These are phyloP conservation scores for Anisodus tanguticus DNA, from an alignment of 257 asterid genomes.

Conservation along the genomic window DNA sequence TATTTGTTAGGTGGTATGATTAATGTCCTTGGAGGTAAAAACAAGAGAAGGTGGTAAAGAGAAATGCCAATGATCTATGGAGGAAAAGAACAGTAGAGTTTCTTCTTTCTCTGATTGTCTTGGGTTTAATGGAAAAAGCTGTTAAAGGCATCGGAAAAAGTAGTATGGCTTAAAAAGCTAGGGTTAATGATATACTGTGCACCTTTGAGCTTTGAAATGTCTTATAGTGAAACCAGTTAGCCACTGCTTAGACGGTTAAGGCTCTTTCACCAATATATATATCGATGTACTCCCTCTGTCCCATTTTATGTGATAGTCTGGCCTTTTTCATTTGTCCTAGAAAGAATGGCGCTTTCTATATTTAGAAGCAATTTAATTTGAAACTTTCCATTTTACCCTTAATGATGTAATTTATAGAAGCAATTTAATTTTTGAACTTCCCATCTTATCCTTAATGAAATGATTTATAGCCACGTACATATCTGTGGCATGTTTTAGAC, in stretches of 20 bases:
- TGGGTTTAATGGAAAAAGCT: neutral
- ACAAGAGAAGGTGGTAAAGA: neutral
- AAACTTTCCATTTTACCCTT: neutral
- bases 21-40: conserved; percentile 24
- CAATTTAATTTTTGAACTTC: neutral
- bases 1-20: conserved; percentile 11
- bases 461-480: neutral
- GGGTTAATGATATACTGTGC: conserved; percentile 5
- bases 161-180: conserved; percentile 18
- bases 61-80: conserved; percentile 6
- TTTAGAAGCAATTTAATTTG: neutral
- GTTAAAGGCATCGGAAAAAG: conserved; percentile 2
- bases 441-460: neutral
- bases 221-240: conserved; percentile 7
- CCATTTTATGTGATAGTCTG: neutral
- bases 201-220: conserved; percentile 6
- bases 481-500: neutral
- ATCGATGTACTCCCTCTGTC: neutral
- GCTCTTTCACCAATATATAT: conserved; percentile 11
- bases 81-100: conserved; percentile 10
- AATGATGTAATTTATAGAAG: neutral
- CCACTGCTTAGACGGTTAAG: conserved; percentile 8
- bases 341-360: neutral
- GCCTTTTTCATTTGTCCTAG: neutral
- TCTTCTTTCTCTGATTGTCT: conserved; percentile 9